Evolutionary conservation across 1,139 yeast species (phyloP).

Genomic region (Sugiyamaella castrensis): DNA sequence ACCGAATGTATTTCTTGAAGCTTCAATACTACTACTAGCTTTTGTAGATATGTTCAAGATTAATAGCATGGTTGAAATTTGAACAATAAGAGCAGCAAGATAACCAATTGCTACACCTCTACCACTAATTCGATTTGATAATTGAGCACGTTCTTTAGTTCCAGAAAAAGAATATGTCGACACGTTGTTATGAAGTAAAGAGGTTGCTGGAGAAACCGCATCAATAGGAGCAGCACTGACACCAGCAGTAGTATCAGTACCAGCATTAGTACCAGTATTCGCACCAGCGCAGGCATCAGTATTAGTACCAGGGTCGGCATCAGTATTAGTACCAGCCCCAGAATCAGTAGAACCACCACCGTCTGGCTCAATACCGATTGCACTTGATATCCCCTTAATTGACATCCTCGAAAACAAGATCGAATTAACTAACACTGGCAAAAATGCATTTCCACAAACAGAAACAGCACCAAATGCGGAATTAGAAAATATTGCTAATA

Average conservation of each 20-base stretch:
- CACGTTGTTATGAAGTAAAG: no score
- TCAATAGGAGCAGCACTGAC: no score
- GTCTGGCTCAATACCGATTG: background rate
- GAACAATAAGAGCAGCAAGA: slow-evolving; percentile 60
- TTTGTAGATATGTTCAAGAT: slow-evolving; percentile 35
- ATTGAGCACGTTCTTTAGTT: slow-evolving; percentile 10
- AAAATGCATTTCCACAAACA: slow-evolving; percentile 70
- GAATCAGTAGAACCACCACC: slow-evolving; percentile 21
- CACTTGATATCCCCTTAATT: no score
- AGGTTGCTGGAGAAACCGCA: no score
- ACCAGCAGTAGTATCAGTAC: no score
- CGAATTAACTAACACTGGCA: slow-evolving; percentile 53
- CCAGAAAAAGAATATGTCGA: slow-evolving; percentile 1
- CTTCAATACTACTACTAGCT: slow-evolving; percentile 37
- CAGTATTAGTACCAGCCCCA: slow-evolving; percentile 1
- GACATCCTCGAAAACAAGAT: slow-evolving; percentile 6
- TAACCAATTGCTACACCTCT: slow-evolving; percentile 67
- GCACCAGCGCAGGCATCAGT: no score
- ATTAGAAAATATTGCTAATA: slow-evolving; percentile 57
- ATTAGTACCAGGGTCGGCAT: background rate
- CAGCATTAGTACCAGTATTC: no score
- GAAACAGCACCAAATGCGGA: slow-evolving; percentile 70
- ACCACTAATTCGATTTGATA: slow-evolving; percentile 48
- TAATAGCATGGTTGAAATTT: slow-evolving; percentile 50
- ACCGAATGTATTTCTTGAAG: slow-evolving; percentile 36